Base-by-base conservation (phyloP, 306 rosid genomes). In the Trifolium repens region DNA sequence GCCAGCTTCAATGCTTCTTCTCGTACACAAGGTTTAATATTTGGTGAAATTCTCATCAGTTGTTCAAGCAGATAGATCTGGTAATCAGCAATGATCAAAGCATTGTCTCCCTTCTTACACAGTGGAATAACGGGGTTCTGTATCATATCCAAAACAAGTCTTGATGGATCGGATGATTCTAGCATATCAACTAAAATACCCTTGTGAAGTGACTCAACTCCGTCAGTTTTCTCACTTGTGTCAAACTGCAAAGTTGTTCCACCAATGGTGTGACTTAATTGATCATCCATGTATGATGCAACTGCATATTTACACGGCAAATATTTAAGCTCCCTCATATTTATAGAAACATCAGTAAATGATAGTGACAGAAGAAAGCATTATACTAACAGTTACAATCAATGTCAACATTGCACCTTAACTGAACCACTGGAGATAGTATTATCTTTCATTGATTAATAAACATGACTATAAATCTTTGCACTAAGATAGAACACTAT, bases 141-240 rank as follows among this genome's bases (percentile, higher is more conserved):
- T 52, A 91, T 82, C 22, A 71, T 26, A 74, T 84, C 85, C 80
- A 89, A 59, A 39, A 79, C 85, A 69, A 82, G 66, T 72, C 85
- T 86, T 63, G 89, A 80, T 15, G 89, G 90, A 19, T 54, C 32
- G 0, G 74, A 69, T 50, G 47, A 30, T 69, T 55, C 74, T 32
- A 2, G 15, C 62, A 69, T 44, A 30, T 32, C 7, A 49, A 34
- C 62, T 34, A 69, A 4, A 50, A 69, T 17, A 13, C 19, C 32
- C 16, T 35, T 5, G 60, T 22, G 14, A 50, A 50, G 16, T 1
- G 46, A 52, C 24, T 50, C 47, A 10, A 15, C 16, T 35, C 14
- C 62, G 16, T 11, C 47, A 12, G 47, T 32, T 50, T 50, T 12
- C 43, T 50, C 32, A 50, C 27, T 9, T 19, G 13, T 19, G 14